Percentiles rank a stretch among this genome's conserved stretches.
Evolutionary conservation across 2,329 filamentous ascomycete species (phyloP).

Genomic region (Talaromyces sp.): DNA sequence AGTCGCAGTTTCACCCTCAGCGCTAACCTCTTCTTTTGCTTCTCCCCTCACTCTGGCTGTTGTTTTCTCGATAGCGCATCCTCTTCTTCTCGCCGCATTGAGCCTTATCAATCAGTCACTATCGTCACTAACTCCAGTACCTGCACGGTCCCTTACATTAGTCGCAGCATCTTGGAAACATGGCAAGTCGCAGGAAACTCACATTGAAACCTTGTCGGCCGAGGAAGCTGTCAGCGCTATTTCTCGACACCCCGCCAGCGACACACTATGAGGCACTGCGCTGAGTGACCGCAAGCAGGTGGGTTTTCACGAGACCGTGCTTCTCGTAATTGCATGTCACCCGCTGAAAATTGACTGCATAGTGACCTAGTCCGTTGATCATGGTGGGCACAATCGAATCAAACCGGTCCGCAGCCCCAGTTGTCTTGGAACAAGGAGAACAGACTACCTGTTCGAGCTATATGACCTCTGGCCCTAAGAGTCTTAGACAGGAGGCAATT

Average conservation of each 20-base stretch:
- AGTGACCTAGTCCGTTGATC: background rate
- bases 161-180: constrained; percentile 3
- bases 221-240: background rate
- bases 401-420: background rate
- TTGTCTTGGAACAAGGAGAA: constrained; percentile 2
- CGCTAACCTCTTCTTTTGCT: background rate
- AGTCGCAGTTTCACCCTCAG: background rate
- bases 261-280: background rate
- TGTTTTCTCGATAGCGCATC: background rate
- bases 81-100: background rate
- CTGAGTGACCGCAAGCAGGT: background rate
- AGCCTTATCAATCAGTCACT: background rate
- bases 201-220: background rate
- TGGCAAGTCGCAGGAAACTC: background rate
- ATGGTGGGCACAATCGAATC: background rate
- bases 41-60: background rate
- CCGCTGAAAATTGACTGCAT: background rate
- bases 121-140: background rate
- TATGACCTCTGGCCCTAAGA: background rate
- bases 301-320: background rate
- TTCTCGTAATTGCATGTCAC: background rate
- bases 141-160: constrained; percentile 9
- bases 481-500: background rate
- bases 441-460: background rate
- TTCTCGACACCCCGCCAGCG: background rate